Percentiles rank a stretch among this genome's conserved stretches.
Conservation (phyloP, 169 alveolate species). For the Plasmodium cynomolgi region DNA sequence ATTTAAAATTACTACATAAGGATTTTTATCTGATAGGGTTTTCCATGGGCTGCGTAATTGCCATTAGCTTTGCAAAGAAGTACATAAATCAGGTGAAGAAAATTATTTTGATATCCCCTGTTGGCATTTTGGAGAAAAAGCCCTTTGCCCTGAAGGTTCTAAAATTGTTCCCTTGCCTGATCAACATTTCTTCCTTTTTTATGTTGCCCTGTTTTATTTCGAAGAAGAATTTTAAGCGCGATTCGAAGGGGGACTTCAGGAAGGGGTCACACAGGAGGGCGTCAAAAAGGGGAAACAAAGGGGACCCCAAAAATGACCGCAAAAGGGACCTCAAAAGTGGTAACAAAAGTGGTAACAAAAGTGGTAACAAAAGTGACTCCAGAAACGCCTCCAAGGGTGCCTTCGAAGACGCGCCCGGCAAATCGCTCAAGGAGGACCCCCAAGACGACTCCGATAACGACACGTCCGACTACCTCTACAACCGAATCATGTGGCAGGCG, state of each 20-base stretch:
- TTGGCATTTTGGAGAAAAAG: constrained; percentile 81
- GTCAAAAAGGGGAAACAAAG: too few relatives aligned
- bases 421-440: not conserved
- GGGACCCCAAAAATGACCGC: too few relatives aligned
- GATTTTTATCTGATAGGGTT: constrained; percentile 82
- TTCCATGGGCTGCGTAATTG: constrained; percentile 85
- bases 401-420: not conserved
- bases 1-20: constrained; percentile 74
- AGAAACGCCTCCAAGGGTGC: not conserved
- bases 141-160: constrained; percentile 75
- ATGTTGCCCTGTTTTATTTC: constrained; percentile 62
- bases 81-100: constrained; percentile 83
- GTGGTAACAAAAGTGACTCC: not conserved
- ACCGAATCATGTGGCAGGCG: constrained; percentile 82
- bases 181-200: constrained; percentile 70
- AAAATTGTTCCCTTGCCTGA: constrained; percentile 78
- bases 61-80: constrained; percentile 81
- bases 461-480: constrained; percentile 65
- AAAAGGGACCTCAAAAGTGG: too few relatives aligned
- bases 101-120: constrained; percentile 84
- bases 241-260: not conserved
- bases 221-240: constrained; percentile 35
- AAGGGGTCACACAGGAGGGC: too few relatives aligned
- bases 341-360: too few relatives aligned
- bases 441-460: constrained; percentile 27